Percentiles rank a stretch among this genome's conserved stretches.
These are phyloP conservation scores for Syncephalastrum sp. DNA, from an alignment of 371 early-diverging fungal genomes.

Conservation along the genomic window DNA sequence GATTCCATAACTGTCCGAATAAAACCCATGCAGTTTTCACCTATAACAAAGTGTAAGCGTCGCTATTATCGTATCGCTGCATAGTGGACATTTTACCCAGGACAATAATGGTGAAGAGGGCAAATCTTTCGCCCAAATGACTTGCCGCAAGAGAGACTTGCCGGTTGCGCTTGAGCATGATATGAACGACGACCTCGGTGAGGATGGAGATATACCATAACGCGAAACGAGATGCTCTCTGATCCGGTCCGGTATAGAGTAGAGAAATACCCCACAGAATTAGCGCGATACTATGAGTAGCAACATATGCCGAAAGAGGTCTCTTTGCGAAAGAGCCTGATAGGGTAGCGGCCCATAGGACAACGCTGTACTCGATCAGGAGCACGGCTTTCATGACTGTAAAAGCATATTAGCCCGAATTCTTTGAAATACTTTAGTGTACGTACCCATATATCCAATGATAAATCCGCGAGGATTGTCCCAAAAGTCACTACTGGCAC, in stretches of 20 bases:
- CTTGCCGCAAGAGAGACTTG: conserved; percentile 58
- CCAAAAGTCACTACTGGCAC: conserved; percentile 29
- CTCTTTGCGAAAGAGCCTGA: conserved; percentile 23
- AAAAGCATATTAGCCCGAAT: not conserved
- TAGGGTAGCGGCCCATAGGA: conserved; percentile 22
- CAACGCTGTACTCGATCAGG: conserved; percentile 33
- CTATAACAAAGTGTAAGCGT: conserved; percentile 6
- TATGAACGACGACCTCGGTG: conserved; percentile 42
- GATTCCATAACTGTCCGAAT: conserved; percentile 43
- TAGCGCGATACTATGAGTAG: conserved; percentile 40
- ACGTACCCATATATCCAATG: conserved; percentile 47
- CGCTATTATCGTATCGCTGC: not conserved
- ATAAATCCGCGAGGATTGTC: conserved; percentile 38
- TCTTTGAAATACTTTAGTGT: not conserved
- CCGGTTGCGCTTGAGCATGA: conserved; percentile 41
- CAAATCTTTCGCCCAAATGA: conserved; percentile 58
- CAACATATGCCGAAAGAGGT: conserved; percentile 36
- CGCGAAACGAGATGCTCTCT: conserved; percentile 29
- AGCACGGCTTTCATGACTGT: conserved; percentile 47
- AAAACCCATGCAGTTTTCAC: conserved; percentile 54
- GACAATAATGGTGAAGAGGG: conserved; percentile 55
- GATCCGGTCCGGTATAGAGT: conserved; percentile 14
- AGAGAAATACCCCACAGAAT: conserved; percentile 53
- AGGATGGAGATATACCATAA: conserved; percentile 54
- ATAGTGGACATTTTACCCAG: conserved; percentile 32